Base-by-base conservation (phyloP, 192 early-diverging fungal genomes). In the Mortierella claussenii region DNA sequence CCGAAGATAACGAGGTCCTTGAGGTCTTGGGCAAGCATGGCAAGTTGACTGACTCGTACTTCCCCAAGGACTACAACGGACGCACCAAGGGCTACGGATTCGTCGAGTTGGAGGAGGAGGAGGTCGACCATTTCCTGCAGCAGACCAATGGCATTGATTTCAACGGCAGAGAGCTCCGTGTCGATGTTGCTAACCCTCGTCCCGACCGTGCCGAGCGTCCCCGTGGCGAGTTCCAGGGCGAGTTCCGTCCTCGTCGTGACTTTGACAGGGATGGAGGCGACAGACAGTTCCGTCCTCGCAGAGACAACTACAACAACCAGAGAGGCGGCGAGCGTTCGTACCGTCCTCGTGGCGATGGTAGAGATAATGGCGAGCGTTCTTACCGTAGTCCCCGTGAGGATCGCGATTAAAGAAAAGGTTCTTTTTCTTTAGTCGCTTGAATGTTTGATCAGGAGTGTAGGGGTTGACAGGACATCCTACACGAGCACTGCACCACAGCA, bases 81-180 rank as follows among this genome's bases (percentile, higher is more conserved):
- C 55, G 58, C 64, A 76, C 71, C 63, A 76, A 67, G 64, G 71
- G 71, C 3, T 76, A 33, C 46, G 71, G 50, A 20, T 76, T 76
- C 52, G 23, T 76, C 17, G 71, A 76, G 58, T 18, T 61, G 27
- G 71, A 76, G 43, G 71, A 67, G 13, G 50, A 17, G 4, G 57
- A 55, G 17, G 71, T 64, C 23, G 63, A 76, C 52, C 54, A 60
- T 23, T 44, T 27, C 32, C 37, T 76, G 21, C 23, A 67, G 52
- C 63, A 76, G 33, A 51, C 52, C 58, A 61, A 65, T 21, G 71
- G 64, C 24, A 42, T 24, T 12, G 71, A 76, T 36, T 56, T 76
- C 51, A 76, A 76, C 58, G 71, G 71, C 40, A 51, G 71, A 24
- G 27, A 61, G 49, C 37, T 76, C 43, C 62, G 64, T 48, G 44